Percentiles rank a stretch among this genome's conserved stretches.
phyloP scores from a whole-genome alignment of 1,139 yeast genomes.

The Zygoascus sp. region DNA sequence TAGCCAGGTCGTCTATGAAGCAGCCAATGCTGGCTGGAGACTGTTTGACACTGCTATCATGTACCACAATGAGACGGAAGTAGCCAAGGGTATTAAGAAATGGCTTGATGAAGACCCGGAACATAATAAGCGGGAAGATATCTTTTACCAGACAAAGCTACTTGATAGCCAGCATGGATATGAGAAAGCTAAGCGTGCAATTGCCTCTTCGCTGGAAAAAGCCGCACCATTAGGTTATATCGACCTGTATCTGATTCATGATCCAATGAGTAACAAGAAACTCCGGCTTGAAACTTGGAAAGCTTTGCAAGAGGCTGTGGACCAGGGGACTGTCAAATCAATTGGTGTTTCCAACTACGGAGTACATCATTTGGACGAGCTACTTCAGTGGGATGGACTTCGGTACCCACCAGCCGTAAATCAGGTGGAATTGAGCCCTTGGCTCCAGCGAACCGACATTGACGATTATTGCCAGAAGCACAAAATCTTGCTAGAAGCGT shows the following conservation, averaged over 20 bases:
- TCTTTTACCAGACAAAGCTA: constrained; percentile 69
- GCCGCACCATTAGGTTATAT: constrained; percentile 54
- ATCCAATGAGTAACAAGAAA: constrained; percentile 33
- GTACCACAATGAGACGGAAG: constrained; percentile 46
- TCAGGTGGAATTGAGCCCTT: constrained; percentile 53
- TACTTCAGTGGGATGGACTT: constrained; percentile 38
- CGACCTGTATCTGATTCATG: constrained; percentile 42
- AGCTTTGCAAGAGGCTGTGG: constrained; percentile 43
- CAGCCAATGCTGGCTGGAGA: constrained; percentile 48
- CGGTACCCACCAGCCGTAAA: constrained; percentile 45
- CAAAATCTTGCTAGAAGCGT: constrained; percentile 60
- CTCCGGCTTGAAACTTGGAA: constrained; percentile 40
- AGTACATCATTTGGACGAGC: constrained; percentile 38
- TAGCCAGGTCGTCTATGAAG: constrained; percentile 35
- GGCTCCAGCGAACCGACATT: constrained; percentile 55
- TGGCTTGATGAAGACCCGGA: constrained; percentile 51
- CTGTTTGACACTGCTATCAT: constrained; percentile 19
- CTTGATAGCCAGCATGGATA: constrained; percentile 57
- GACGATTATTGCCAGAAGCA: constrained; percentile 50
- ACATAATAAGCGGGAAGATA: constrained; percentile 49
- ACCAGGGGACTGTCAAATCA: constrained; percentile 33
- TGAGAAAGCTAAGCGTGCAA: constrained; percentile 51
- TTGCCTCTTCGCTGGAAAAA: constrained; percentile 43
- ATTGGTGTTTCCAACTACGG: constrained; percentile 48
- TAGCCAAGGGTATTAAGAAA: constrained; percentile 50